Base-by-base conservation (phyloP, 2,329 filamentous ascomycete genomes). In the Ambrosiella cleistominuta region DNA sequence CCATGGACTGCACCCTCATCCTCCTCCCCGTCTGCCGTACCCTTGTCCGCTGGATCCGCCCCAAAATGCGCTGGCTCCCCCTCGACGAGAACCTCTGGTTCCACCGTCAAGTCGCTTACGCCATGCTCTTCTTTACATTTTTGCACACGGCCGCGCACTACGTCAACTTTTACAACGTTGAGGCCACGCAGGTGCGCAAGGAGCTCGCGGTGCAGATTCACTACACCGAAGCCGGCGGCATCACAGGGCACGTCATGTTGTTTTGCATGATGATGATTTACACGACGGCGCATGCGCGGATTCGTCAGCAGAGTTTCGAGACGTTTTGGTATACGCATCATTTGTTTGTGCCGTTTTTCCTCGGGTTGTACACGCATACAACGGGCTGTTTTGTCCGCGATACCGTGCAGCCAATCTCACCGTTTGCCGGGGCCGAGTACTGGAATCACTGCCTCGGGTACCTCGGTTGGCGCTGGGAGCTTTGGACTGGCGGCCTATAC, bases 321-420 rank as follows among this genome's bases (percentile, higher is more conserved):
- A 94, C 91, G 0, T 98, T 98, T 69, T 98, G 93, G 93, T 98
- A 98, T 72, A 95, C 89, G 0, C 93, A 98, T 71, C 93, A 98
- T 66, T 79, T 98, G n/a, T 97, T 97, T 66, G 86, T 98, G 61
- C 91, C 93, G 1, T 98, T 98, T 70, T 72, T 97, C 66, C 77
- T 98, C 50, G 91, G 81, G 51, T 82, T 98, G 64, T 98, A 97
- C 71, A 97, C 91, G 11, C 93, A 98, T 70, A 91, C 93, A 1
- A 88, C 87, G 7, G 90, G 89, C 61, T 98, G 93, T 72, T 98
- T 98, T 72, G 93, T 98, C 44, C 86, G 93, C 64, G 90, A 96
- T 67, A 85, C 82, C 1, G 69, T 75, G 5, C 66, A 80, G 0
- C 79, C 82, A 1, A 77, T 83, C 64, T 96, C 90, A 7, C 93